Base-by-base conservation (phyloP, 768 basidiomycete species). In the Xerocomellus dryophilus region DNA sequence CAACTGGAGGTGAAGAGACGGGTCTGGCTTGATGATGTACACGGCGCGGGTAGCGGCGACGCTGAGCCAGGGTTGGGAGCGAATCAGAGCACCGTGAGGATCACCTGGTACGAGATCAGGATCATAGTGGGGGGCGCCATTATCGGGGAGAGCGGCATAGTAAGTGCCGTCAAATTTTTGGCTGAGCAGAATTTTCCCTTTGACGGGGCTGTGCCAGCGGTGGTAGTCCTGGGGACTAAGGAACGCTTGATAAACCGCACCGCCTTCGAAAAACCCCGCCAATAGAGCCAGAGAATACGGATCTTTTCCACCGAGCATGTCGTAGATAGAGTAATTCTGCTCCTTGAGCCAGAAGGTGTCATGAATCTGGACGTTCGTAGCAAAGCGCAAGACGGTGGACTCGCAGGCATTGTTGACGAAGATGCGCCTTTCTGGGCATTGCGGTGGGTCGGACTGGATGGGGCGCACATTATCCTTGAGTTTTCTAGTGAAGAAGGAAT, bases 321-420 rank as follows among this genome's bases (percentile, higher is more conserved):
- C 74, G 17, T 62, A 49, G 47, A 85, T 77, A 3, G 82, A 84
- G 67, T 85, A 85, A 0, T 76, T 73, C 58, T 84, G 72, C 6
- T 70, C 76, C 59, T 85, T 85, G 66, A 83, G 64, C 81, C 81
- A 85, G 66, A 85, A 84, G 23, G 61, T 61, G 47, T 82, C 81
- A 9, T 67, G 61, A 2, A 58, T 62, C 38, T 78, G 57, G 46
- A 81, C 75, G 38, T 78, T 59, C 25, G 42, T 20, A 68, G 53
- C 71, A 66, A 3, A 21, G 21, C 47, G 50, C 62, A 79, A 76
- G 6, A 78, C 61, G 10, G 65, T 72, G 29, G 78, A 80, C 60
- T 86, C 84, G 73, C 83, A 85, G 5, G 78, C 73, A 58, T 73
- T 78, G 55, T 66, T 14, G 31, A 32, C 31, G 12, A 32, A 32